Base-by-base conservation (phyloP, 371 early-diverging fungal species). In the Zychaea mexicana region DNA sequence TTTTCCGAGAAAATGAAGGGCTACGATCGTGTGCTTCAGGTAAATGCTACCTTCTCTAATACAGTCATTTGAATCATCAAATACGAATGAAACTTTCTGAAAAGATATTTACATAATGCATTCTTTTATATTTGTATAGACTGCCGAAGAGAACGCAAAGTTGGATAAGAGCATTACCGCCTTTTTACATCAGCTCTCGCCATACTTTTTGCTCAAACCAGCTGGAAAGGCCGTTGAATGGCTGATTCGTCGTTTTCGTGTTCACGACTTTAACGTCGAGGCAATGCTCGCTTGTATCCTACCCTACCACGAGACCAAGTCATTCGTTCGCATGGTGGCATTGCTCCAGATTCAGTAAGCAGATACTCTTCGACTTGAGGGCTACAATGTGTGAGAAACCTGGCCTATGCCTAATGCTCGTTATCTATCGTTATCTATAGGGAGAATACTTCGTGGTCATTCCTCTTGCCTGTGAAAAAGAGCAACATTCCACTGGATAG, bases 251-350 rank as follows among this genome's bases (percentile, higher is more conserved):
- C 87, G 96, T 33, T 97, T 96, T 83, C 83, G 92, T 52, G 87
- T 94, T 62, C 82, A 98, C 58, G 90, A 94, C 70, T 89, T 90
- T 77, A 98, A 97, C 64, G 81, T 94, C 15, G 90, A 93, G 59
- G 85, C 85, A 1, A 65, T 96, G 4, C 60, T 98, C 17, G 85
- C 79, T 19, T 88, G 91, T 57, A 83, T 96, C 24, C 63, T 97
- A 62, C 98, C 98, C 6, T 98, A 94, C 78, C 96, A 98, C 62
- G 96, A 95, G 69, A 94, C 96, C 0, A 86, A 89, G 61, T 87
- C 88, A 49, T 98, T 96, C 74, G 86, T 90, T 52, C 86, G 88
- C 59, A 83, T 97, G 86, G 84, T 92, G 13, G 79, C 87, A 17
- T 79, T 94, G 46, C 76, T 96, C 21, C 72, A 73, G 22, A 72